Evolutionary conservation across 176 grass and related monocot genomes (phyloP).

Genomic region (Eragrostis curvula): DNA sequence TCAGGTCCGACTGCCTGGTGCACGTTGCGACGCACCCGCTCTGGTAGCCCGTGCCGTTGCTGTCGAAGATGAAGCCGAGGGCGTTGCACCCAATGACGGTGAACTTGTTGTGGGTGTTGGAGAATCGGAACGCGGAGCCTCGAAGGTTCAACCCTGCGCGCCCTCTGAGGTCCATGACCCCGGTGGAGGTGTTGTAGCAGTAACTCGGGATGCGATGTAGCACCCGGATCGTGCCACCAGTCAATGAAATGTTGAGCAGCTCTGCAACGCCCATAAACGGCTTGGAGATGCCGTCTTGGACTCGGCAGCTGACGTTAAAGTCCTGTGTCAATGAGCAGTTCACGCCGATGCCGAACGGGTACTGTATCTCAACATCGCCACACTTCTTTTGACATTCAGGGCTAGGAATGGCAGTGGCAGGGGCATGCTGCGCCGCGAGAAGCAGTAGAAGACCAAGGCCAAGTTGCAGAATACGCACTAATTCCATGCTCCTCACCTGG

Average conservation of each 20-base stretch:
- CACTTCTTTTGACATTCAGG: slow-evolving; percentile 34
- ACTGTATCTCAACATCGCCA: slow-evolving; percentile 38
- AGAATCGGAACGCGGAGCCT: slow-evolving; percentile 8
- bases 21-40: slow-evolving; percentile 49
- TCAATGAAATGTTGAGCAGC: slow-evolving; percentile 24
- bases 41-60: background rate
- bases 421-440: background rate
- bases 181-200: slow-evolving; percentile 13
- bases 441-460: slow-evolving; percentile 21
- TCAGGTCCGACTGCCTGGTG: background rate
- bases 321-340: background rate
- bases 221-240: background rate
- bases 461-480: background rate
- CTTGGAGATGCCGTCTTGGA: background rate
- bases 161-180: accelerated
- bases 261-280: background rate
- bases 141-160: accelerated
- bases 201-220: background rate
- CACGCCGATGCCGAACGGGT: slow-evolving; percentile 49
- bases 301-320: slow-evolving; percentile 2
- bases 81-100: slow-evolving; percentile 41
- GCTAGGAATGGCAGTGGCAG: background rate
- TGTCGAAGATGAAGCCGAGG: background rate
- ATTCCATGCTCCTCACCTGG: background rate
- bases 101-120: slow-evolving; percentile 47